Base-by-base conservation (phyloP, 164 flowering plant species). In the Vitis rotundifolia region DNA sequence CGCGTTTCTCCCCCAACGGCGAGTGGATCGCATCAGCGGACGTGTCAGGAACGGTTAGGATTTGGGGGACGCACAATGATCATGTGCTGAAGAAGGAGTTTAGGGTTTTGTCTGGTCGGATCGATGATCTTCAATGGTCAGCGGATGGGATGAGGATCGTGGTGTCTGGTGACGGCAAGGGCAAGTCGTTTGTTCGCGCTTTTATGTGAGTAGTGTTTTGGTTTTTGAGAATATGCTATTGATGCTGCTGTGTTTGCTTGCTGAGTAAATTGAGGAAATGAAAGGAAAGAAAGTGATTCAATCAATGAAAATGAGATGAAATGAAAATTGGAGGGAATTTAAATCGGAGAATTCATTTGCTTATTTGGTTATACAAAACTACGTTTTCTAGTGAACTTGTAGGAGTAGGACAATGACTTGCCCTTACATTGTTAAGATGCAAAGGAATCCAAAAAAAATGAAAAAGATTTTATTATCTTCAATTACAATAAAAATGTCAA, bases 11-110 rank as follows among this genome's bases (percentile, higher is more conserved):
- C 2, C 99, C 99, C 62, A 95, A 93, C 70, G 97, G 95, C 15
- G 99, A 95, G 83, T 93, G 99, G 99, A 79, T 95, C 83, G 99
- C 99, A 16, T 95, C 99, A 11, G 99, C 92, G 9, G 99, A 95
- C 67, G 97, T 82, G 7, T 89, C 97, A 4, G 99, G 99, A 0
- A 81, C 88, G 44, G 97, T 95, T 9, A 79, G 97, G 81, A 89
- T 95, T 80, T 95, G 99, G 98, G 99, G 98, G 18, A 67, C 79
- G 29, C 86, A 78, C 72, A 85, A 85, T 68, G 97, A 87, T 1
- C 84, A 79, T 64, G 97, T 91, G 13, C 77, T 95, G 70, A 93
- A 93, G 81, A 87, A 88, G 60, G 99, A 93, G 80, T 95, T 90
- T 74, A 82, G 83, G 76, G 97, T 95, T 29, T 69, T 91, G 19